Evolutionary conservation across 306 rosid genomes (phyloP).

Genomic region (Corylus heterophylla): DNA sequence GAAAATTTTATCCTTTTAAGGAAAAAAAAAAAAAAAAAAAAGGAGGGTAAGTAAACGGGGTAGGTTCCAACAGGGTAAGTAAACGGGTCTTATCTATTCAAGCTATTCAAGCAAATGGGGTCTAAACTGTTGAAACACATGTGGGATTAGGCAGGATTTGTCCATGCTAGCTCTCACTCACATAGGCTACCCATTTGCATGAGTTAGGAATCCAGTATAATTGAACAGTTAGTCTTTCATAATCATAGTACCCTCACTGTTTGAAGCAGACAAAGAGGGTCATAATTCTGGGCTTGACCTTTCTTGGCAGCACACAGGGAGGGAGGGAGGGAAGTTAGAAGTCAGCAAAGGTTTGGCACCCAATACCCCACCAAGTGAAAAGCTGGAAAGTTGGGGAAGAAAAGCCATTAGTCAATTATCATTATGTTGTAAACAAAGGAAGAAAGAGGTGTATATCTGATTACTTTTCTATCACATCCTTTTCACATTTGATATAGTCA

Average conservation of each 20-base stretch:
- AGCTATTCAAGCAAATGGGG: no score
- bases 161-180: no score
- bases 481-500: slow-evolving; percentile 7
- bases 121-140: no score
- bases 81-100: no score
- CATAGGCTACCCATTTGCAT: no score
- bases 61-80: no score
- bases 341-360: slow-evolving; percentile 31
- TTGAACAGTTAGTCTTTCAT: background rate
- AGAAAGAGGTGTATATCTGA: background rate
- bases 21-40: no score
- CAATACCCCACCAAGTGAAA: slow-evolving; percentile 24
- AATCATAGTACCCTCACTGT: background rate
- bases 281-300: slow-evolving; percentile 38
- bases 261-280: slow-evolving; percentile 9
- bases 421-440: background rate
- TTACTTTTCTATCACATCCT: background rate
- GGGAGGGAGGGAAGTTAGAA: slow-evolving; percentile 5
- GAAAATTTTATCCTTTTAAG: no score
- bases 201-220: background rate
- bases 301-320: slow-evolving; percentile 12
- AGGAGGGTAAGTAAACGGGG: no score
- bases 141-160: no score
- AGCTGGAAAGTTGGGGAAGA: slow-evolving; percentile 28
- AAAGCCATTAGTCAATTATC: slow-evolving; percentile 9